Percentiles rank a stretch among this genome's conserved stretches.
phyloP scores from a whole-genome alignment of 2,329 filamentous ascomycete species.

The Hirsutella rhossiliensis region DNA sequence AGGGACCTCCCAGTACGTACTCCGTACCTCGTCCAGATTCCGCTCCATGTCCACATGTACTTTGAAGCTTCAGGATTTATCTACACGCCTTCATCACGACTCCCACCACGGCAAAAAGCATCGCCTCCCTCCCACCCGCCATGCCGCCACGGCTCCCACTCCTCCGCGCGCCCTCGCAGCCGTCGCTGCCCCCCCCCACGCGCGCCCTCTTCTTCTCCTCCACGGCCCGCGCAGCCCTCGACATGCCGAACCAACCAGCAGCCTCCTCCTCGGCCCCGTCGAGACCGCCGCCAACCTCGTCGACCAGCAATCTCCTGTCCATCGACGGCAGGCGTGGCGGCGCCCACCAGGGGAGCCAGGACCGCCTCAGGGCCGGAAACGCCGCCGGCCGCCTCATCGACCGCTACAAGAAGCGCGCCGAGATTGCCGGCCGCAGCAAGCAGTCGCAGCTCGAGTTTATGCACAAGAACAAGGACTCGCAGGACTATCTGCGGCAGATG shows the following conservation, averaged over 20 bases:
- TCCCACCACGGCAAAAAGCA: background rate
- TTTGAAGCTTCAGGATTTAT: too few species aligned
- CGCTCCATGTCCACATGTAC: too few species aligned
- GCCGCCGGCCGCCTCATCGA: conserved; percentile 16
- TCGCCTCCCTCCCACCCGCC: background rate
- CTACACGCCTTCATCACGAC: background rate
- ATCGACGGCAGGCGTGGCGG: conserved; percentile 5
- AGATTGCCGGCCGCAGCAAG: conserved; percentile 13
- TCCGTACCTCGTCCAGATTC: too few species aligned
- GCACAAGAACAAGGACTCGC: conserved; percentile 25
- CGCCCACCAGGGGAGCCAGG: background rate
- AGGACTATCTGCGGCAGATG: conserved; percentile 50
- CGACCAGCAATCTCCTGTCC: conserved; percentile 12
- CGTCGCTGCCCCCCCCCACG: conserved; percentile 6
- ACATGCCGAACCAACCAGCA: background rate
- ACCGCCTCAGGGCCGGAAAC: conserved; percentile 10
- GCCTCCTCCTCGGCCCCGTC: conserved; percentile 1
- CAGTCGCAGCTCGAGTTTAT: conserved; percentile 24
- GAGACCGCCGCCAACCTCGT: conserved; percentile 2
- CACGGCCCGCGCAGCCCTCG: conserved; percentile 9
- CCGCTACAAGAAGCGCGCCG: conserved; percentile 11
- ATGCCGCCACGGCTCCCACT: conserved; percentile 2
- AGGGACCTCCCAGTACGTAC: too few species aligned
- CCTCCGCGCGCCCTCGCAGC: background rate
- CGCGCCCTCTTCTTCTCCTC: conserved; percentile 21